Percentiles rank a stretch among this genome's conserved stretches.
These are phyloP conservation scores for Wickerhamomyces hampshirensis DNA, from an alignment of 805 yeast species.

Conservation along the genomic window DNA sequence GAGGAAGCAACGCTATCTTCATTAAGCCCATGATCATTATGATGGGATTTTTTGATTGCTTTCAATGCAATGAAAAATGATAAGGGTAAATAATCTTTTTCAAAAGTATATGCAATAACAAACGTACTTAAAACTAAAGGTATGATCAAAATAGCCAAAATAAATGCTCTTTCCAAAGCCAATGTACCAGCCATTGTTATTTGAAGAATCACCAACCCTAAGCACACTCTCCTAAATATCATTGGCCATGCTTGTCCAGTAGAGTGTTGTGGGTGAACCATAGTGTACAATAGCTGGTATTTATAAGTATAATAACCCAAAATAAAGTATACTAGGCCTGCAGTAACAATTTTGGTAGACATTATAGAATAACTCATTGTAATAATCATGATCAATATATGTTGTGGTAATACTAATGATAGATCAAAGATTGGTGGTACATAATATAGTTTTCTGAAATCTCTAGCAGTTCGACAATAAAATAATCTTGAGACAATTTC, in stretches of 20 bases:
- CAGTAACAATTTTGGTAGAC: constrained; percentile 81
- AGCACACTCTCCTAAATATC: constrained; percentile 72
- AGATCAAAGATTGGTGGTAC: constrained; percentile 91
- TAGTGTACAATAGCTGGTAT: constrained; percentile 83
- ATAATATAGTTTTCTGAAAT: constrained; percentile 59
- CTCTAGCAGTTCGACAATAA: constrained; percentile 77
- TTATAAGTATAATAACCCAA: constrained; percentile 87
- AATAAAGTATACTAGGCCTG: constrained; percentile 80
- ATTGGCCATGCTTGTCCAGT: constrained; percentile 97
- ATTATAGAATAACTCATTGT: constrained; percentile 85
- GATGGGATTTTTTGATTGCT: constrained; percentile 40
- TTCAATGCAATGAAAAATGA: constrained; percentile 83
- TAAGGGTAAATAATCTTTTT: constrained; percentile 75
- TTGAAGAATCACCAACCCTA: constrained; percentile 82
- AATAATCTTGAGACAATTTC: constrained; percentile 57
- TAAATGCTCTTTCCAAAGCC: constrained; percentile 74
- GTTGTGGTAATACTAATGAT: constrained; percentile 88
- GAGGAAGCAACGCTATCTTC: not conserved
- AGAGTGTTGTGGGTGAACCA: constrained; percentile 94
- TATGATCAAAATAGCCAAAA: constrained; percentile 61
- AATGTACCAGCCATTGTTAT: constrained; percentile 91
- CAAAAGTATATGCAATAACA: constrained; percentile 71
- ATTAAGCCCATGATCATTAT: constrained; percentile 1
- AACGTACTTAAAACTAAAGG: constrained; percentile 75
- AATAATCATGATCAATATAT: constrained; percentile 78